Conservation (phyloP, 2,329 filamentous ascomycete genomes). For the Aureobasidium pullulans region DNA sequence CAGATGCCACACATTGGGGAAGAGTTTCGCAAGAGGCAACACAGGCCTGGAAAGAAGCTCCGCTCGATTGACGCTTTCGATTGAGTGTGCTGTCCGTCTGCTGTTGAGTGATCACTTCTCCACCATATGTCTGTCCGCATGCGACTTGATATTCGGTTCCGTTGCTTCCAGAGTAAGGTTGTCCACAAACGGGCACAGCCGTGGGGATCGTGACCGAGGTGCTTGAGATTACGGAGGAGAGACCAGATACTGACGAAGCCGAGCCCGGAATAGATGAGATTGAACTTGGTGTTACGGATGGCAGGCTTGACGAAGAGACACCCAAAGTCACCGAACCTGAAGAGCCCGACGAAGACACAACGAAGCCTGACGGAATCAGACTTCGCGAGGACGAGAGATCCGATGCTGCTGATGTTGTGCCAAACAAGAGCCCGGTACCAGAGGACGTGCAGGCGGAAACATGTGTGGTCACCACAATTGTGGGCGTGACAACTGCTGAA, state of each 20-base stretch:
- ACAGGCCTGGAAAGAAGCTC: constrained; percentile 2
- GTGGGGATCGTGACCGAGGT: not conserved
- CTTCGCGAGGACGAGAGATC: not conserved
- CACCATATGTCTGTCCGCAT: constrained; percentile 10
- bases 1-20: not conserved
- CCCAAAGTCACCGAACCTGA: not conserved
- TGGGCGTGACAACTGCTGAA: not conserved
- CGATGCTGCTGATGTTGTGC: not conserved
- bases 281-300: not conserved
- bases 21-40: not conserved
- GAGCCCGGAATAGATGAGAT: not conserved
- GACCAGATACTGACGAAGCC: not conserved
- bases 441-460: not conserved
- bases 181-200: constrained; percentile 4
- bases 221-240: not conserved
- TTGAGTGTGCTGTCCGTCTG: not conserved
- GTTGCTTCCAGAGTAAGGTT: not conserved
- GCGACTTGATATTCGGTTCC: constrained; percentile 3
- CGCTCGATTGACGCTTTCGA: not conserved
- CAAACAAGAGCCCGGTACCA: not conserved
- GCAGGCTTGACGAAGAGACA: not conserved
- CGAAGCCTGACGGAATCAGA: constrained; percentile 6
- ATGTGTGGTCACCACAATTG: constrained; percentile 8
- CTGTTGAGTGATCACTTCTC: not conserved
- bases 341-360: not conserved